A percentile compares a stretch with the other conserved stretches of the same genome.
Conservation (phyloP, 2,329 filamentous ascomycete genomes). For the Trichoderma sp. region DNA sequence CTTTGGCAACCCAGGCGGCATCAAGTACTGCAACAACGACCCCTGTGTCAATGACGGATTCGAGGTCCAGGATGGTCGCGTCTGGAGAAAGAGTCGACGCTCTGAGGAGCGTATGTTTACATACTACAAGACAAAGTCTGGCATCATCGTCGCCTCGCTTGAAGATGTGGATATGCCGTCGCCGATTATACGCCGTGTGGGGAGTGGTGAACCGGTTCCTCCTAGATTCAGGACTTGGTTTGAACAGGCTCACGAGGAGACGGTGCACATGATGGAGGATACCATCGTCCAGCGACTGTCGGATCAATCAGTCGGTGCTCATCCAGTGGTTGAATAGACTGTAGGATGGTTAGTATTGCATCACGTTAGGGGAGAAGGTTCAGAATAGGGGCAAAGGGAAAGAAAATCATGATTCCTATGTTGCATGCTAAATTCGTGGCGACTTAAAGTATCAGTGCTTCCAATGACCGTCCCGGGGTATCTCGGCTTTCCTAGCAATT, state of each 20-base stretch:
- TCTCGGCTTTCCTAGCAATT: constrained; percentile 27
- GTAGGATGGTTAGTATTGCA: background rate
- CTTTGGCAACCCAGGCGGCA: constrained; percentile 23
- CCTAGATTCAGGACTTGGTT: constrained; percentile 19
- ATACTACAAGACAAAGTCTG: constrained; percentile 22
- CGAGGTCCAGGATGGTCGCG: constrained; percentile 21
- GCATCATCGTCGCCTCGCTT: constrained; percentile 22
- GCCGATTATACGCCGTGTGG: constrained; percentile 21
- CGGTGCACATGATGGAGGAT: constrained; percentile 21
- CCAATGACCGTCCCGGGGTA: constrained; percentile 27
- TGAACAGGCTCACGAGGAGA: constrained; percentile 11
- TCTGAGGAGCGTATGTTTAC: constrained; percentile 20
- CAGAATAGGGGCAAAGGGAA: background rate
- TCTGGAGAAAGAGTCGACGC: constrained; percentile 20
- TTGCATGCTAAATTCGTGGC: background rate
- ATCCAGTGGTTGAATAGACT: too few relatives aligned
- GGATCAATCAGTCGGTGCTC: background rate
- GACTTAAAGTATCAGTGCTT: background rate
- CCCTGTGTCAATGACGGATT: constrained; percentile 24
- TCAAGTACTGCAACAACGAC: constrained; percentile 24
- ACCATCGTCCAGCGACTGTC: constrained; percentile 21
- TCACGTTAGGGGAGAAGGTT: background rate
- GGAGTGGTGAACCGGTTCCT: constrained; percentile 16
- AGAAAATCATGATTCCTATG: background rate
- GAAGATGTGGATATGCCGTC: constrained; percentile 12